A percentile compares a stretch with the other conserved stretches of the same genome.
Evolutionary conservation across 2,329 filamentous ascomycete genomes (phyloP).

Genomic region (Hymenoscyphus fructigenus): DNA sequence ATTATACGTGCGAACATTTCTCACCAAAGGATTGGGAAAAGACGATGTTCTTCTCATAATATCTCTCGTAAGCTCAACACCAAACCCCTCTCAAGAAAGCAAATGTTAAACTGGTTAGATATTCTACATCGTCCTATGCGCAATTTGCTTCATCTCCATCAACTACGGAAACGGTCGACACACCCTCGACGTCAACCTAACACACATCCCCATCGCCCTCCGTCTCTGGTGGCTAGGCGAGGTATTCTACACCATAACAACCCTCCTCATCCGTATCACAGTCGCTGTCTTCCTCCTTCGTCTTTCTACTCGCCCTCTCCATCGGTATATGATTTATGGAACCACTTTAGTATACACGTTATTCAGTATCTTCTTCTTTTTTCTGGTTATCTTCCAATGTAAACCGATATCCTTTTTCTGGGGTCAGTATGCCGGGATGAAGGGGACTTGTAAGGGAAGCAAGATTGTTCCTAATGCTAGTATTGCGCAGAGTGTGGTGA

Average conservation of each 20-base stretch:
- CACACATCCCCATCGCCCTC: slow-evolving; percentile 23
- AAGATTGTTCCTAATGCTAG: slow-evolving; percentile 51
- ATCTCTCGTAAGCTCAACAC: slow-evolving; percentile 22
- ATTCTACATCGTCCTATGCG: slow-evolving; percentile 24
- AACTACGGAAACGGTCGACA: slow-evolving; percentile 28
- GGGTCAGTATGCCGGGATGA: slow-evolving; percentile 34
- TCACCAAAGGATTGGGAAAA: slow-evolving; percentile 28
- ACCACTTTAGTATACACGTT: slow-evolving; percentile 47
- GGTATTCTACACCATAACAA: slow-evolving; percentile 51
- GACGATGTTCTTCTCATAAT: slow-evolving; percentile 29
- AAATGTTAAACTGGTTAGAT: slow-evolving; percentile 14
- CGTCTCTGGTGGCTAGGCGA: slow-evolving; percentile 54
- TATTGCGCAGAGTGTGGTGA: slow-evolving; percentile 51
- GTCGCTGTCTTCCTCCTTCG: slow-evolving; percentile 55
- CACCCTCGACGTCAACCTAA: slow-evolving; percentile 15
- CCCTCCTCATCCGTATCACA: slow-evolving; percentile 42
- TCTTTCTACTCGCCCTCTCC: slow-evolving; percentile 46
- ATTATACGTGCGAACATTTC: slow-evolving; percentile 26
- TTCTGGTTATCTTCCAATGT: slow-evolving; percentile 53
- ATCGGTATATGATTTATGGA: slow-evolving; percentile 46
- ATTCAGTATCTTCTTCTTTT: slow-evolving; percentile 49
- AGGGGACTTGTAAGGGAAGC: slow-evolving; percentile 40
- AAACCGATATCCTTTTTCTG: slow-evolving; percentile 52
- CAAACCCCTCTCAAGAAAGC: background rate
- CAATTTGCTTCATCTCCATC: slow-evolving; percentile 20